Base-by-base conservation (phyloP, 306 rosid species). In the Pterocarpus macrocarpus region DNA sequence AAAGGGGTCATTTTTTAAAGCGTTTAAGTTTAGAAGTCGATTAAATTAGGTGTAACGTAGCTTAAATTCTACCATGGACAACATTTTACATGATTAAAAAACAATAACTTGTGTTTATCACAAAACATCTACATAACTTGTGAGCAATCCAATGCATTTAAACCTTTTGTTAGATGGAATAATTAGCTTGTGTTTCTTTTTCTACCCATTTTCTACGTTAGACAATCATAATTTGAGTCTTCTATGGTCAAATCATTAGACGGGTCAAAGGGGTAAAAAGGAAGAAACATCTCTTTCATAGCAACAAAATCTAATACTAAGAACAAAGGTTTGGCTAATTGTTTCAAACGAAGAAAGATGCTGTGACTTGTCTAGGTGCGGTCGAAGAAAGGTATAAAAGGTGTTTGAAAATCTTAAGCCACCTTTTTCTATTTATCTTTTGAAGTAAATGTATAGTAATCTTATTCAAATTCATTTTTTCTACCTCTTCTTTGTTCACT, bases 241-340 rank as follows among this genome's bases (percentile, higher is more conserved):
- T 72, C 7, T 43, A 34, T 28, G 74, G 43, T 11, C 44, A 55
- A 36, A 58, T 73, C 77, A 78, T 36, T 47, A 47, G 43, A 79
- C 11, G 67, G 77, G 87, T 83, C 87, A 78, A 79, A 64, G 73
- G 41, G 77, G 75, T 11, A 69, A 17, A 44, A 55, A 30, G 14
- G 17, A 30, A 43, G 72, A 44, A 47, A 22, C 41, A 47, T 72
- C 75, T 3, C n/a, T 71, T 43, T 83, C 38, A 9, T 67, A 16
- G 5, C 32, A 41, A 41, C 47, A 44, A 64, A 71, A 38, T 77
- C n/a, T 43, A 78, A 64, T 22, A 64, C 39, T 7, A 14, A 7
- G 53, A 64, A 55, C 35, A 63, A 64, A 71, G 71, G 32, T 55
- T 17, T 16, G 12, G 53, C 30, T 35, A 50, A 50, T 68, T 16